Conservation (phyloP, 2,329 filamentous ascomycete genomes). For the Erysiphe pulchra region DNA sequence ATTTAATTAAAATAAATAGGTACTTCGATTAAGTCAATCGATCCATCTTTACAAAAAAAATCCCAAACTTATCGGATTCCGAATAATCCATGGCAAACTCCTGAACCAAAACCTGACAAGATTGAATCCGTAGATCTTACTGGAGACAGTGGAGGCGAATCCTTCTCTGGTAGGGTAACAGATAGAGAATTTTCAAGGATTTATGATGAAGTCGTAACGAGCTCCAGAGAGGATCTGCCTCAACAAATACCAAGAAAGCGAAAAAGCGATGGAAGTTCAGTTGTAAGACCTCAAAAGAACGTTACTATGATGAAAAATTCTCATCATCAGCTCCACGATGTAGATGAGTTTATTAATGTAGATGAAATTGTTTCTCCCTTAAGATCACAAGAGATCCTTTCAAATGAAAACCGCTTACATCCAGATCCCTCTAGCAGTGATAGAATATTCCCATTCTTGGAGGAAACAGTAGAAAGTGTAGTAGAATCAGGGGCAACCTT, state of each 20-base stretch:
- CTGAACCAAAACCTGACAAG: constrained; percentile 4
- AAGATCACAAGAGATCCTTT: not conserved
- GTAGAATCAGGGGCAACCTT: not conserved
- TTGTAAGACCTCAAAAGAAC: not conserved
- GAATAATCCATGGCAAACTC: constrained; percentile 12
- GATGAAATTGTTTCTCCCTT: constrained; percentile 6
- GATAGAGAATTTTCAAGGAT: no score
- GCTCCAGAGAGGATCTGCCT: not conserved
- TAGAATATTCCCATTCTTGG: no score
- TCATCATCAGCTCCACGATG: not conserved
- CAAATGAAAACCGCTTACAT: not conserved
- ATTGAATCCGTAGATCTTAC: constrained; percentile 13
- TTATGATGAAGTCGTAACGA: not conserved
- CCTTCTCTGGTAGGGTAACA: not conserved
- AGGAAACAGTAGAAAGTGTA: not conserved
- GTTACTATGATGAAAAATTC: not conserved
- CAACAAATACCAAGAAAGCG: not conserved
- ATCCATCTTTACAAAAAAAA: constrained; percentile 3
- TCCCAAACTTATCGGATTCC: constrained; percentile 9
- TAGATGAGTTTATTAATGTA: constrained; percentile 12
- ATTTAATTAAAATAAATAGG: constrained; percentile 6
- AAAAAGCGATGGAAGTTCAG: not conserved
- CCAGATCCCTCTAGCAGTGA: not conserved
- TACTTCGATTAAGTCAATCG: constrained; percentile 5
- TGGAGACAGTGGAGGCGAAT: constrained; percentile 5